phyloP scores from a whole-genome alignment of 2,329 filamentous ascomycete species.

The Fusarium sp. region DNA sequence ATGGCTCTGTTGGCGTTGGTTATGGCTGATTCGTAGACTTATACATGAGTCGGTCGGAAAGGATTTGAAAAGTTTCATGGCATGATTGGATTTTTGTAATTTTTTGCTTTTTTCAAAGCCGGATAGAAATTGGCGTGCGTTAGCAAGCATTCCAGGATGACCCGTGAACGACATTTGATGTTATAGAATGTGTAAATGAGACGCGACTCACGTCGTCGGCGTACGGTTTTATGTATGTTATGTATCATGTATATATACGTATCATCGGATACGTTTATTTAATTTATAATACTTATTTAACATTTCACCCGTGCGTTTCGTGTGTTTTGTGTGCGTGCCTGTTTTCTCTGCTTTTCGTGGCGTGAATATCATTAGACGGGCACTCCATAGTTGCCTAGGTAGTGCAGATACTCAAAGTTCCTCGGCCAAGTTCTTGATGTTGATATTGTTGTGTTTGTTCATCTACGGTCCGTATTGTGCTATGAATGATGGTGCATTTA shows the following conservation, averaged over 20 bases:
- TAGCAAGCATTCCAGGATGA: conserved; percentile 43
- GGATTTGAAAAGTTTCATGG: conserved; percentile 34
- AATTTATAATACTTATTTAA: conserved; percentile 36
- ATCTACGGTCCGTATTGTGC: neutral
- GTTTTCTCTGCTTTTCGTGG: conserved; percentile 1
- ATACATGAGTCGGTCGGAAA: conserved; percentile 8
- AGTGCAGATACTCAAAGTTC: neutral
- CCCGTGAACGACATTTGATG: conserved; percentile 42
- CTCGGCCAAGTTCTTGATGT: neutral
- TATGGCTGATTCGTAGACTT: conserved; percentile 62
- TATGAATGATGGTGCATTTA: neutral
- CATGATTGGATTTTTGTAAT: conserved; percentile 29
- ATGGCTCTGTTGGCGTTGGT: conserved; percentile 97
- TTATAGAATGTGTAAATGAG: conserved; percentile 40
- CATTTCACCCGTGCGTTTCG: conserved; percentile 18
- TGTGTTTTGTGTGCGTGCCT: conserved; percentile 12
- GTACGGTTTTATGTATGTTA: conserved; percentile 41
- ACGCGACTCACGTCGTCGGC: conserved; percentile 41
- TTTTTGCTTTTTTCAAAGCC: conserved; percentile 38
- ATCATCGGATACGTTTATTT: conserved; percentile 32
- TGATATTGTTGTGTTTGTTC: neutral
- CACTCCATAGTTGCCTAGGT: too few species aligned
- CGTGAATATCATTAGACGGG: neutral
- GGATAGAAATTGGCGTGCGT: conserved; percentile 43
- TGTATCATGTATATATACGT: conserved; percentile 30